A percentile compares a stretch with the other conserved stretches of the same genome.
These are phyloP conservation scores for Mycena haematopus DNA, from an alignment of 768 basidiomycete species.

Conservation along the genomic window DNA sequence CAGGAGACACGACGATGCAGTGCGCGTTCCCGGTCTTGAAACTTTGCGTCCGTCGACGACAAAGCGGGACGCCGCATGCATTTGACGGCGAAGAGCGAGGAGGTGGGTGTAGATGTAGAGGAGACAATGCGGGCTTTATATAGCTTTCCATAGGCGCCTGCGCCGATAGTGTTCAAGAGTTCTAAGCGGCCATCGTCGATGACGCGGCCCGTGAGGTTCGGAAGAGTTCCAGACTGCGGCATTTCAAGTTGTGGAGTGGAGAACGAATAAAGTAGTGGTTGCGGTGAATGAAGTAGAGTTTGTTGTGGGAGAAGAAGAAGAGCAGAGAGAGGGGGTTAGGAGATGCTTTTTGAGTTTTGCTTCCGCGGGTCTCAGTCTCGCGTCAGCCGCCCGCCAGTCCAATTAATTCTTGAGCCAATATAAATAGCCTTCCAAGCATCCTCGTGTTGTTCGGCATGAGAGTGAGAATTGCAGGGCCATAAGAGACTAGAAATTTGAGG, in stretches of 20 bases:
- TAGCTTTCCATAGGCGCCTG: slow-evolving; percentile 29
- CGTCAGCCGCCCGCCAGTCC: neutral
- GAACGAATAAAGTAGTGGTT: neutral
- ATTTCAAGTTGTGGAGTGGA: neutral
- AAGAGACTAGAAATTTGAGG: too few species aligned
- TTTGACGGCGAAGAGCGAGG: slow-evolving; percentile 52
- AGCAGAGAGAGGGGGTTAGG: neutral
- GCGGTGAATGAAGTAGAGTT: neutral
- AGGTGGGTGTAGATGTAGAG: neutral
- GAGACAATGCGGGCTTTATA: slow-evolving; percentile 23
- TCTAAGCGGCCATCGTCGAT: slow-evolving; percentile 24
- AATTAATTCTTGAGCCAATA: too few species aligned
- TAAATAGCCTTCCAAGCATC: too few species aligned
- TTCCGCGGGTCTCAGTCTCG: slow-evolving; percentile 5
- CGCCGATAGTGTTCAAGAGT: slow-evolving; percentile 21
- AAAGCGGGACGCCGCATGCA: slow-evolving; percentile 52
- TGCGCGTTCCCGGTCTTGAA: slow-evolving; percentile 56
- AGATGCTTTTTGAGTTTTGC: neutral
- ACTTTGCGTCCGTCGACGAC: slow-evolving; percentile 46
- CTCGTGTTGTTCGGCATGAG: too few species aligned
- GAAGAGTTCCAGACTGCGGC: slow-evolving; percentile 17
- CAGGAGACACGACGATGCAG: slow-evolving; percentile 40
- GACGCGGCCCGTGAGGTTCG: slow-evolving; percentile 12
- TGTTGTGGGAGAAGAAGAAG: slow-evolving; percentile 6
- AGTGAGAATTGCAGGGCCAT: too few species aligned